These are phyloP conservation scores for Exophiala mesophila DNA, from an alignment of 2,329 filamentous ascomycete genomes.

Conservation along the genomic window DNA sequence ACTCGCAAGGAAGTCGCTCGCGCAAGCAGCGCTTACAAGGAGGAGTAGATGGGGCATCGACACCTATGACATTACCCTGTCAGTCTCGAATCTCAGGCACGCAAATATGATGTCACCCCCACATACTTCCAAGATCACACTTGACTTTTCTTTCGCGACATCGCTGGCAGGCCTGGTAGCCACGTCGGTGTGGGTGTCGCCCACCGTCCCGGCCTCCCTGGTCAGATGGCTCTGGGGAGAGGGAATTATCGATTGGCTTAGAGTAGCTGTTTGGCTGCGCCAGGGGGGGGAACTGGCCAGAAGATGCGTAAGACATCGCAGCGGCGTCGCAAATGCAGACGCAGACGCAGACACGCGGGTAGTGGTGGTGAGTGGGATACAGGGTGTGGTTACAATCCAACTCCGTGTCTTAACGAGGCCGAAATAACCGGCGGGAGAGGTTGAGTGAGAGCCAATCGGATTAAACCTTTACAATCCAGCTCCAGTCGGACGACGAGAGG, in stretches of 20 bases:
- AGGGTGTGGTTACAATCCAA: no score
- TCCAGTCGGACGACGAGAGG: no score
- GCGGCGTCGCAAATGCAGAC: no score
- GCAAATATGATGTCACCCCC: neutral
- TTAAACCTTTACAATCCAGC: no score
- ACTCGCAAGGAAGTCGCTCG: slow-evolving; percentile 95
- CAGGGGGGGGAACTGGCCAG: slow-evolving; percentile 10
- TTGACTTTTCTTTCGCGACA: slow-evolving; percentile 48
- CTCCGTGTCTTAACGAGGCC: slow-evolving; percentile 6
- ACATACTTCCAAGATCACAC: slow-evolving; percentile 45
- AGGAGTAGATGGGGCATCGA: slow-evolving; percentile 90
- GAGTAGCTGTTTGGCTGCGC: slow-evolving; percentile 8
- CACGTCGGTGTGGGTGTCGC: slow-evolving; percentile 36
- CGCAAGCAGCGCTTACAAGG: slow-evolving; percentile 90
- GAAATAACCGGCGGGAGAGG: slow-evolving; percentile 22
- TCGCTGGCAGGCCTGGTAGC: slow-evolving; percentile 47
- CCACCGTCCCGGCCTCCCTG: slow-evolving; percentile 6
- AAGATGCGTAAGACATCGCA: slow-evolving; percentile 16
- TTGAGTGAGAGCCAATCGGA: no score
- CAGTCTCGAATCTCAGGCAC: neutral
- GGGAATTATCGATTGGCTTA: slow-evolving; percentile 9
- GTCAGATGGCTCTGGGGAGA: slow-evolving; percentile 28
- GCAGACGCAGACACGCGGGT: no score
- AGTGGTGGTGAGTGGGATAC: no score
- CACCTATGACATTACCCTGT: slow-evolving; percentile 39